phyloP scores from a whole-genome alignment of 1,139 yeast genomes.

The Yamadazyma triangularis region DNA sequence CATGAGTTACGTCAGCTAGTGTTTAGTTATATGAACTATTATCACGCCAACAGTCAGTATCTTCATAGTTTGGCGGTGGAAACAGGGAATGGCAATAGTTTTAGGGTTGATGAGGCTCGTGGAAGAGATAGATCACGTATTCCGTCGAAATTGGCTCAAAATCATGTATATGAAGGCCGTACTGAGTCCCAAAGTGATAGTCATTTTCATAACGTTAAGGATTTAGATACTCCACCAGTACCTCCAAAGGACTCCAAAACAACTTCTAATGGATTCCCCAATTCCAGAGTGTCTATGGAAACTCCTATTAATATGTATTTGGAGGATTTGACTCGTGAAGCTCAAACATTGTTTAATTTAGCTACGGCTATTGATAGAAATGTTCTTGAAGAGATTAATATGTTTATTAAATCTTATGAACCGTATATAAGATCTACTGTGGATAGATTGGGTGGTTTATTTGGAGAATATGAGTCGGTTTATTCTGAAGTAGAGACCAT shows the following conservation, averaged over 20 bases:
- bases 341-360: slow-evolving; percentile 20
- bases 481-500: slow-evolving; percentile 25
- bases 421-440: slow-evolving; percentile 26
- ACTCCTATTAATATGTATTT: slow-evolving; percentile 11
- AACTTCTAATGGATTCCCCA: background rate
- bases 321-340: slow-evolving; percentile 18
- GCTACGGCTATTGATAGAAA: slow-evolving; percentile 35
- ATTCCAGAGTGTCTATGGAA: slow-evolving; percentile 9
- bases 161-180: slow-evolving; percentile 4
- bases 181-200: slow-evolving; percentile 7
- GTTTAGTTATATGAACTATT: slow-evolving; percentile 34
- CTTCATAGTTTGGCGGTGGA: slow-evolving; percentile 14
- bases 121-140: background rate
- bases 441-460: slow-evolving; percentile 21
- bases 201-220: background rate
- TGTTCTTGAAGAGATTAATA: slow-evolving; percentile 32
- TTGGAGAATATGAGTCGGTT: slow-evolving; percentile 23
- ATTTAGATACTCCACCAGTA: background rate
- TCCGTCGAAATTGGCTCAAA: slow-evolving; percentile 1
- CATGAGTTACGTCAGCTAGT: slow-evolving; percentile 41
- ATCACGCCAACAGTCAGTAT: slow-evolving; percentile 33
- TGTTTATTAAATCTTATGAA: slow-evolving; percentile 34
- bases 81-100: slow-evolving; percentile 1
- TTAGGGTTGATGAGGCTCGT: background rate
- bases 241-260: background rate